These are phyloP conservation scores for Xylaria hypoxylon DNA, from an alignment of 2,329 filamentous ascomycete genomes.

Conservation along the genomic window DNA sequence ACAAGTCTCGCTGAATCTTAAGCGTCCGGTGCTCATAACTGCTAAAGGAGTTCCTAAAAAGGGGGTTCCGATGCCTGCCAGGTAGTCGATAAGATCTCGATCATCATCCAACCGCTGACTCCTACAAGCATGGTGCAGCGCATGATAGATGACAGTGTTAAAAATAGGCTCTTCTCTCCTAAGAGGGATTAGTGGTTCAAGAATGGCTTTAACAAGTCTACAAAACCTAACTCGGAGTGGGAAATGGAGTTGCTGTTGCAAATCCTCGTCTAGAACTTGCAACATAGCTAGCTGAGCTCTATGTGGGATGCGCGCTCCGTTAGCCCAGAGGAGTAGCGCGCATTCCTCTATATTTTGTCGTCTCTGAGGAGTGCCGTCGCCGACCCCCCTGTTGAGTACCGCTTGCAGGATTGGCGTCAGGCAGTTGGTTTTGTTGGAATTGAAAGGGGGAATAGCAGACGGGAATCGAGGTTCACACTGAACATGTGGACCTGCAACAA, in stretches of 20 bases:
- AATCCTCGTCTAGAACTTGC: background rate
- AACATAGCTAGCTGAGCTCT: too few relatives aligned
- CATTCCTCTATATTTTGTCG: background rate
- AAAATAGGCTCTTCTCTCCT: background rate
- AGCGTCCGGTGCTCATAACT: too few relatives aligned
- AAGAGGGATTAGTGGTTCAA: background rate
- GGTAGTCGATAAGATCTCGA: constrained; percentile 4
- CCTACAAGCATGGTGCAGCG: background rate
- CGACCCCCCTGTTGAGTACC: too few relatives aligned
- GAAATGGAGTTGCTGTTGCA: background rate
- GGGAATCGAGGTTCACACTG: too few relatives aligned
- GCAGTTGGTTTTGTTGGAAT: too few relatives aligned
- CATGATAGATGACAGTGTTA: background rate
- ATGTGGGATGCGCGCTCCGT: background rate
- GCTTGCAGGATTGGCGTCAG: too few relatives aligned
- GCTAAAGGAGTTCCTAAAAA: too few relatives aligned
- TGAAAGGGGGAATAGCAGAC: too few relatives aligned
- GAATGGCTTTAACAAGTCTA: background rate
- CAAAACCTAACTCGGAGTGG: background rate
- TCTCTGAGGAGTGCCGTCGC: too few relatives aligned
- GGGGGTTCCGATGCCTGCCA: constrained; percentile 4
- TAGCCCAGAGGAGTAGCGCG: background rate
- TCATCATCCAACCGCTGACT: background rate
- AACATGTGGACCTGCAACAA: too few relatives aligned
- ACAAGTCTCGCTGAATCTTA: background rate